These are phyloP conservation scores for Canna indica DNA, from an alignment of 176 grass and related monocot species.

Conservation along the genomic window DNA sequence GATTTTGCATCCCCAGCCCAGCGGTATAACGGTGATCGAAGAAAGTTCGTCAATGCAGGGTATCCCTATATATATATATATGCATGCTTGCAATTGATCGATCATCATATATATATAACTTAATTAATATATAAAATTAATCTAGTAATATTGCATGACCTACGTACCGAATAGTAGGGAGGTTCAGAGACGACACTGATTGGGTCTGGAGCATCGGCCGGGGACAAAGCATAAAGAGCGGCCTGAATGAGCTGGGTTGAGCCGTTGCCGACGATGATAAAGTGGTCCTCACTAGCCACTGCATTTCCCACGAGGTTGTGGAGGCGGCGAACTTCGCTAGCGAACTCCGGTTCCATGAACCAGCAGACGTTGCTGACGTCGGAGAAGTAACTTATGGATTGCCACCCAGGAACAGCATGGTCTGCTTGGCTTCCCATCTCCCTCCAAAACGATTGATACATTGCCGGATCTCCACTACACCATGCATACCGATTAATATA, in stretches of 20 bases:
- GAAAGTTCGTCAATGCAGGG: constrained; percentile 41
- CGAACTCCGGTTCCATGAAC: constrained; percentile 59
- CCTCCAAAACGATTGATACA: constrained; percentile 81
- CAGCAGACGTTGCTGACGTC: constrained; percentile 54
- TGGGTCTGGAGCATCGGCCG: constrained; percentile 17
- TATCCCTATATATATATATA: constrained; percentile 39
- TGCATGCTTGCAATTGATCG: neutral
- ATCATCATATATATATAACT: neutral
- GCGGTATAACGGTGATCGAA: constrained; percentile 48
- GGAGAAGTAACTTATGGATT: constrained; percentile 78
- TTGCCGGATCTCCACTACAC: constrained; percentile 77
- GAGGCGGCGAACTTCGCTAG: constrained; percentile 46
- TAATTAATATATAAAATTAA: neutral
- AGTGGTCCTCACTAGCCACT: constrained; percentile 32
- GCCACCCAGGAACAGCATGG: constrained; percentile 53
- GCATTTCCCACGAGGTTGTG: constrained; percentile 67
- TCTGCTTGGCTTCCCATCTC: constrained; percentile 36
- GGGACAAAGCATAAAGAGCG: constrained; percentile 60
- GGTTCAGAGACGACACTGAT: constrained; percentile 57
- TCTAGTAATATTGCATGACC: no score
- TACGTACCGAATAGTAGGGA: constrained; percentile 70
- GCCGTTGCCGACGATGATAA: constrained; percentile 68
- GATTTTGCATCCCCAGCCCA: constrained; percentile 63
- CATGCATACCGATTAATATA: no score
- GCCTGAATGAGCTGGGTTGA: constrained; percentile 92